Conservation (phyloP, 2,329 filamentous ascomycete genomes). For the Fusarium sarcochroum region DNA sequence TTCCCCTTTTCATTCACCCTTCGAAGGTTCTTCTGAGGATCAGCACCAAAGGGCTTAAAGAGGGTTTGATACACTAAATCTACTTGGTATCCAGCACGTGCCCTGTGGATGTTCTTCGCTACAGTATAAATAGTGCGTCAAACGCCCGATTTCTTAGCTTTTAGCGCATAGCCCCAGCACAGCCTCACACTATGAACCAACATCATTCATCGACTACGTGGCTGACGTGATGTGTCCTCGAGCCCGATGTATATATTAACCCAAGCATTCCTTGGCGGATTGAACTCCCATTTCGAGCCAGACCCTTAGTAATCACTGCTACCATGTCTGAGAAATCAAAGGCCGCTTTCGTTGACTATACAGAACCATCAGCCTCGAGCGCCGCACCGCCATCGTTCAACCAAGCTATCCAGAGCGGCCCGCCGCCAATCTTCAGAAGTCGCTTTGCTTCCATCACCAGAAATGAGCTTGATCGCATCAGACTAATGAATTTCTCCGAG, state of each 20-base stretch:
- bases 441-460: slow-evolving; percentile 14
- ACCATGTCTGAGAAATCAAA: slow-evolving; percentile 13
- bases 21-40: too few relatives aligned
- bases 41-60: too few relatives aligned
- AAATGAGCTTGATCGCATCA: slow-evolving; percentile 12
- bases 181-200: neutral
- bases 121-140: neutral
- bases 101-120: too few relatives aligned
- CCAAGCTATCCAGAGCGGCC: neutral
- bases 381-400: slow-evolving; percentile 8
- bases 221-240: slow-evolving; percentile 11
- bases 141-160: neutral
- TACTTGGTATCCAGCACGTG: too few relatives aligned
- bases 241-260: neutral
- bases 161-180: neutral
- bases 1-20: too few relatives aligned
- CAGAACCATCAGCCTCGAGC: neutral
- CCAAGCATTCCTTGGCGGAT: neutral
- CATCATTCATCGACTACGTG: neutral
- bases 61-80: too few relatives aligned
- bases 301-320: rapidly evolving
- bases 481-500: slow-evolving; percentile 22
- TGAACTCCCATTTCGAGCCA: neutral
- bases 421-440: neutral
- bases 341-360: neutral